These are phyloP conservation scores for Rhizopogon vinicolor DNA, from an alignment of 768 basidiomycete genomes.

Conservation along the genomic window DNA sequence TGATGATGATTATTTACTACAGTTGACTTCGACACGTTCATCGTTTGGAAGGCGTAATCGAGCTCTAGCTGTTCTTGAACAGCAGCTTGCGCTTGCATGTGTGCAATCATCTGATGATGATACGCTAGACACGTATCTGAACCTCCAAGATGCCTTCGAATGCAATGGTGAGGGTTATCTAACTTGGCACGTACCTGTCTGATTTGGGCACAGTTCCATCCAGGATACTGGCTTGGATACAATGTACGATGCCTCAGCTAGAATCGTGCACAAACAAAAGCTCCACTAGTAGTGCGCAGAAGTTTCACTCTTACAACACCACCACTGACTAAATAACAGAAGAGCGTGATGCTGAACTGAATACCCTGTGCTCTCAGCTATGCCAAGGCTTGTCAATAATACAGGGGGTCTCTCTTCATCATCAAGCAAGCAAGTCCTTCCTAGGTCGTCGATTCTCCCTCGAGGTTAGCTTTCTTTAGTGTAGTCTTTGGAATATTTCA, in stretches of 20 bases:
- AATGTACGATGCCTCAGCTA: slow-evolving; percentile 42
- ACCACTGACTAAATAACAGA: slow-evolving; percentile 19
- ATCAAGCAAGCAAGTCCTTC: slow-evolving; percentile 60
- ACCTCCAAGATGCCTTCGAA: slow-evolving; percentile 76
- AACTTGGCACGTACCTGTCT: background rate
- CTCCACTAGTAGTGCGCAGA: slow-evolving; percentile 33
- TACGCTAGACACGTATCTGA: slow-evolving; percentile 50
- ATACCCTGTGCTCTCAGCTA: slow-evolving; percentile 47
- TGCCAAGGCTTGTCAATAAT: slow-evolving; percentile 60
- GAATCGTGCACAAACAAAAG: slow-evolving; percentile 46
- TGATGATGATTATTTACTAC: slow-evolving; percentile 11
- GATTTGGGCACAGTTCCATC: slow-evolving; percentile 53
- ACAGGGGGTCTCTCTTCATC: slow-evolving; percentile 73
- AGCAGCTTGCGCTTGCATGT: slow-evolving; percentile 47
- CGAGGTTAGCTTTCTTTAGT: slow-evolving; percentile 45
- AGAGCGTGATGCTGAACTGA: slow-evolving; percentile 44
- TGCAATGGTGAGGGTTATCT: slow-evolving; percentile 60
- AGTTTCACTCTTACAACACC: background rate
- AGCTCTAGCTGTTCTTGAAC: slow-evolving; percentile 55
- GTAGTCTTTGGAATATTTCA: background rate
- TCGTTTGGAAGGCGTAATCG: slow-evolving; percentile 45
- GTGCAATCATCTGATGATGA: slow-evolving; percentile 37
- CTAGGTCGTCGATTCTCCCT: slow-evolving; percentile 64
- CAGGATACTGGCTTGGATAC: slow-evolving; percentile 61
- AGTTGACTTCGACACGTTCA: slow-evolving; percentile 65